Conservation (phyloP, 345 rosid genomes). For the Syzygium oleosum region DNA sequence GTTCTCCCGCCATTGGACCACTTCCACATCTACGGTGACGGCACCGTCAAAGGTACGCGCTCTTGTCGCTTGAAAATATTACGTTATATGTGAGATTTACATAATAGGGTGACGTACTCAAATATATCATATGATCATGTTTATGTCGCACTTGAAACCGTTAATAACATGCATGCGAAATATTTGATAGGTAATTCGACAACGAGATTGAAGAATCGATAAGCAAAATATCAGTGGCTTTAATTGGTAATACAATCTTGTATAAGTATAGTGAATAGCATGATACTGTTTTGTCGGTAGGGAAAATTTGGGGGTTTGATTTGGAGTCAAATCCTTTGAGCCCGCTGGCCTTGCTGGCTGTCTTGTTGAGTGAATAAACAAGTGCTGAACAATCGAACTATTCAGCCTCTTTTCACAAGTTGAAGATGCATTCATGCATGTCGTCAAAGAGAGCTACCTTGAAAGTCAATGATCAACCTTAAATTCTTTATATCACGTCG, state of each 20-base stretch:
- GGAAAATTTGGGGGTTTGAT: neutral
- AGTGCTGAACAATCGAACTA: neutral
- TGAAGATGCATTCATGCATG: neutral
- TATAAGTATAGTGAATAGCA: neutral
- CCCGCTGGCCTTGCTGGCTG: neutral
- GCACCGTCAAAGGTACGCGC: conserved; percentile 39
- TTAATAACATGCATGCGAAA: neutral
- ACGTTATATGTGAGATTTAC: neutral
- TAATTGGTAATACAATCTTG: neutral
- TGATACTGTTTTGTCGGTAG: neutral
- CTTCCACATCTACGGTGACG: conserved; percentile 51
- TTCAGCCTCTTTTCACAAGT: neutral
- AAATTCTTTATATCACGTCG: neutral
- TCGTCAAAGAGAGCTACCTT: neutral
- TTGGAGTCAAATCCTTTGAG: neutral
- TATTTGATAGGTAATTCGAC: neutral
- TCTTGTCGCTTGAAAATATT: neutral
- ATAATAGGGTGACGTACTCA: neutral
- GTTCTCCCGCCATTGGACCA: conserved; percentile 49
- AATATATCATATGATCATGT: neutral
- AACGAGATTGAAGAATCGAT: neutral
- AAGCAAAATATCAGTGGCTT: neutral
- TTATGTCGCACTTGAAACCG: neutral
- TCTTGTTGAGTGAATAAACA: neutral
- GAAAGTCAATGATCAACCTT: neutral